phyloP scores from a whole-genome alignment of 1,284 basidiomycete genomes.

The Moesziomyces aphidis region DNA sequence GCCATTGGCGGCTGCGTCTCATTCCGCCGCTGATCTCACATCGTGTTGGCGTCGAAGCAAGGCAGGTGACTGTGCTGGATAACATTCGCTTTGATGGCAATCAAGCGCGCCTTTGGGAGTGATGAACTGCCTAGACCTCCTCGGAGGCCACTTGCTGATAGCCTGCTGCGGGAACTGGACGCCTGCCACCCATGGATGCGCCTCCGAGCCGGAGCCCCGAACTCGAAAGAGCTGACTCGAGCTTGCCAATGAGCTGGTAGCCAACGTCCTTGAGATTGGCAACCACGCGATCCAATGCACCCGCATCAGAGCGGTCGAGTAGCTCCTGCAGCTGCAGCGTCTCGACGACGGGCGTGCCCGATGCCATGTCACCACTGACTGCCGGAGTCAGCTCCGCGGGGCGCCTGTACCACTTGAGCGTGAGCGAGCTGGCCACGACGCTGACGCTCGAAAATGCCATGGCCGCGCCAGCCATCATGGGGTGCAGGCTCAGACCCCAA shows the following conservation, averaged over 20 bases:
- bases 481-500: constrained; percentile 90
- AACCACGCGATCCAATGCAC: constrained; percentile 37
- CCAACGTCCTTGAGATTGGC: constrained; percentile 47
- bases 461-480: constrained; percentile 96
- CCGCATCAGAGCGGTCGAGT: constrained; percentile 37
- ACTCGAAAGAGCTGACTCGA: constrained; percentile 20
- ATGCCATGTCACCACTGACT: background rate
- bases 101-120: background rate
- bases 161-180: constrained; percentile 10
- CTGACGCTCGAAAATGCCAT: constrained; percentile 98
- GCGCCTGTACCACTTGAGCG: constrained; percentile 74
- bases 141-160: constrained; percentile 43
- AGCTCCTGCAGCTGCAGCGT: constrained; percentile 28
- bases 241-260: constrained; percentile 43
- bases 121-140: constrained; percentile 4
- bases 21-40: background rate
- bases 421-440: constrained; percentile 89
- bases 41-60: background rate
- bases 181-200: background rate
- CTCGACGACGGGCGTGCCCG: background rate
- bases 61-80: constrained; percentile 1
- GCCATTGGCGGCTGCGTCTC: background rate
- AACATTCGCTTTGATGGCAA: background rate
- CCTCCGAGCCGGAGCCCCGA: constrained; percentile 17
- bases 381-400: constrained; percentile 42